A percentile compares a stretch with the other conserved stretches of the same genome.
phyloP scores from a whole-genome alignment of 495 filamentous ascomycete species.

The Pseudoneurospora amorphoporcata region DNA sequence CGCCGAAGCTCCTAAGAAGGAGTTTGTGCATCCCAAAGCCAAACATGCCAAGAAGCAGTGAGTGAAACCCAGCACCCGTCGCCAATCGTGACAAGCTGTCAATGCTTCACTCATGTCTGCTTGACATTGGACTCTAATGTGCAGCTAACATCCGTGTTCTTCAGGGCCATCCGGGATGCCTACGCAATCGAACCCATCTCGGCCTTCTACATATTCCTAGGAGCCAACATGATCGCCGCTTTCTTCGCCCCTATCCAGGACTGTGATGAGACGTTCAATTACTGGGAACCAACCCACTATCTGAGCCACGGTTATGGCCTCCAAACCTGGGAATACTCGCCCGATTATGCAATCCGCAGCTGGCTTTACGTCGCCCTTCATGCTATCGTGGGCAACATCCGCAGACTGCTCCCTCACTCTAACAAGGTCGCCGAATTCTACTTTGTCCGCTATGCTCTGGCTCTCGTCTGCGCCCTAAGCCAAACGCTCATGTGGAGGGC shows the following conservation, averaged over 20 bases:
- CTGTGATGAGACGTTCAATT: slow-evolving; percentile 98
- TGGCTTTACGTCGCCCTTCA: slow-evolving; percentile 92
- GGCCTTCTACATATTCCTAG: slow-evolving; percentile 67
- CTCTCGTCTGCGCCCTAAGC: slow-evolving; percentile 63
- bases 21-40: slow-evolving; percentile 33
- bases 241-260: slow-evolving; percentile 86
- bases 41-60: slow-evolving; percentile 39
- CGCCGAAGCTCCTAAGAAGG: slow-evolving; percentile 13
- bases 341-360: slow-evolving; percentile 87
- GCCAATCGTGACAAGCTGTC: neutral
- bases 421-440: slow-evolving; percentile 72
- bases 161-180: slow-evolving; percentile 40
- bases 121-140: neutral
- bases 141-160: slow-evolving; percentile 10
- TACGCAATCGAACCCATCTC: slow-evolving; percentile 61
- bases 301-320: slow-evolving; percentile 85
- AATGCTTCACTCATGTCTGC: neutral
- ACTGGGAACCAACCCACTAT: slow-evolving; percentile 97
- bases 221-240: slow-evolving; percentile 66
- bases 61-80: slow-evolving; percentile 3
- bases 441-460: slow-evolving; percentile 64
- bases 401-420: slow-evolving; percentile 49
- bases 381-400: slow-evolving; percentile 55
- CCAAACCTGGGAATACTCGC: slow-evolving; percentile 99
- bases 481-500: slow-evolving; percentile 71